Conservation (phyloP, 163 green algal genomes). For the Volvox carteri region DNA sequence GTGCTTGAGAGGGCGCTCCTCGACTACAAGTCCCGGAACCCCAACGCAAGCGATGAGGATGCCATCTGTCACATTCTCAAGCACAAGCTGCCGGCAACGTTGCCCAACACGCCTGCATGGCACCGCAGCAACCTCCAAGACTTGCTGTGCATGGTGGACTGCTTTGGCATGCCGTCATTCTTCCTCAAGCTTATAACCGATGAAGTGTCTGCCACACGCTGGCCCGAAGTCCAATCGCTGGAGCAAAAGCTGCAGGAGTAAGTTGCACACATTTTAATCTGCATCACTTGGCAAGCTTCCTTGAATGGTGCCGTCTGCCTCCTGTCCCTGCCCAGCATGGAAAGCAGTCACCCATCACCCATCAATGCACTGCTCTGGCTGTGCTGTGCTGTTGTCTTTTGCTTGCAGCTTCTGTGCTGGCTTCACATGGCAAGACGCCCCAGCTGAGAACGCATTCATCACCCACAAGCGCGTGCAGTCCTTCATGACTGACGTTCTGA, state of each 20-base stretch:
- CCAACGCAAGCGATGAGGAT: neutral
- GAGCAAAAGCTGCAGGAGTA: neutral
- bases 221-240: neutral
- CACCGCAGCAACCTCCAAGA: neutral
- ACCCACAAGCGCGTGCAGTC: neutral
- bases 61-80: neutral
- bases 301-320: neutral
- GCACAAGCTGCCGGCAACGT: neutral
- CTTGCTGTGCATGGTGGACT: neutral
- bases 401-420: neutral
- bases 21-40: neutral
- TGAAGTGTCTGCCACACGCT: neutral
- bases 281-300: neutral
- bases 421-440: neutral
- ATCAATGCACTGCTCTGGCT: no score
- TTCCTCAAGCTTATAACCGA: neutral
- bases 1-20: no score
- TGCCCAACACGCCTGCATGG: neutral
- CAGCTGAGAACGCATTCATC: neutral
- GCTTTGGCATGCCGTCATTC: neutral
- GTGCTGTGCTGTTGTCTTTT: no score
- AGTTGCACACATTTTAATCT: neutral
- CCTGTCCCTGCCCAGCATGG: neutral
- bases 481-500: neutral
- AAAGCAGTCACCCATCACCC: no score